phyloP scores from a whole-genome alignment of 164 flowering plant species.

The Brasenia schreberi region DNA sequence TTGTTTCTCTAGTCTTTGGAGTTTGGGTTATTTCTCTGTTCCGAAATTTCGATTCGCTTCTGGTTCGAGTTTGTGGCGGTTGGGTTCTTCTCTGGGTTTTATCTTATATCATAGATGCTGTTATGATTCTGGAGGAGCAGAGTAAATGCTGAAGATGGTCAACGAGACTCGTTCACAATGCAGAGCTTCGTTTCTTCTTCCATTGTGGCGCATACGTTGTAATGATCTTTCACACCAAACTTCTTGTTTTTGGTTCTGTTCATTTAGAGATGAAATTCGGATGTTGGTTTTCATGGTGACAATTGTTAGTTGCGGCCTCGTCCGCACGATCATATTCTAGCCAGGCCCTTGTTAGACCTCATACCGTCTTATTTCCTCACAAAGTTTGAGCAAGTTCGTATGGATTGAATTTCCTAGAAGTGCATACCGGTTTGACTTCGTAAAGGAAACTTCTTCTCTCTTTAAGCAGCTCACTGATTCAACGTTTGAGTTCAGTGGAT shows the following conservation, averaged over 20 bases:
- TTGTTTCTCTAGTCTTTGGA: background rate
- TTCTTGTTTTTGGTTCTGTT: background rate
- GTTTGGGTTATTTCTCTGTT: background rate
- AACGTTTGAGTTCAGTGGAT: background rate
- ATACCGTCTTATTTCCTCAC: no score
- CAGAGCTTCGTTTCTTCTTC: conserved; percentile 2
- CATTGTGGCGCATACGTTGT: background rate
- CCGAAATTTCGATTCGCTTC: background rate
- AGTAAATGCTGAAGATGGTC: conserved; percentile 3
- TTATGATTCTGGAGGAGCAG: background rate
- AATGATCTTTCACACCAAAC: background rate
- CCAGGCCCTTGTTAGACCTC: no score
- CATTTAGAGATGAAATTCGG: background rate
- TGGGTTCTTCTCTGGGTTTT: background rate
- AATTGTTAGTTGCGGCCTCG: no score
- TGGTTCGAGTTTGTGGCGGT: background rate
- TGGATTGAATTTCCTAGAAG: no score
- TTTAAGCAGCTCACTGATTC: background rate
- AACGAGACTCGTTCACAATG: background rate
- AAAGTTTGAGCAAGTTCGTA: no score
- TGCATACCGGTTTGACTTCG: no score
- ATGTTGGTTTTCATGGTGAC: no score
- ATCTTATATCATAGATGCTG: background rate
- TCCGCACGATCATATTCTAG: no score
- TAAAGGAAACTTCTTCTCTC: background rate